Conservation (phyloP, 345 rosid species). For the Brassica rapa region DNA sequence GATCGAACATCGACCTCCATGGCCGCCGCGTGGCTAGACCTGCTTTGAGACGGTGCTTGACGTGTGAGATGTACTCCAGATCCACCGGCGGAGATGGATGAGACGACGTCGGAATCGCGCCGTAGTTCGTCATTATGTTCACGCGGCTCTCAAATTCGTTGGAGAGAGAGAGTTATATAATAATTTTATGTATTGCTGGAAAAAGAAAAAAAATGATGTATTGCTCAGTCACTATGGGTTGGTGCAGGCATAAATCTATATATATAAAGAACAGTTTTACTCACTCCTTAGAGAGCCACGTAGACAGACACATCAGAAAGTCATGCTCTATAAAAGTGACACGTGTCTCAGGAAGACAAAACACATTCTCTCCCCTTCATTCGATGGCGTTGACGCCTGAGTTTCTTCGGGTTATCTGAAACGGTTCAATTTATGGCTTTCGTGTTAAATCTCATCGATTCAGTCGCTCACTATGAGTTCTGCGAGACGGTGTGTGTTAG, state of each 20-base stretch:
- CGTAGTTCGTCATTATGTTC: constrained; percentile 62
- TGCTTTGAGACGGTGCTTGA: constrained; percentile 62
- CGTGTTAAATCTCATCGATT: too few species aligned
- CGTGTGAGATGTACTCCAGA: constrained; percentile 63
- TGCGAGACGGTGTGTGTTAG: too few species aligned
- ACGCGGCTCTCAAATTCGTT: neutral
- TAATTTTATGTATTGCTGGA: neutral
- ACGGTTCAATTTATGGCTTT: too few species aligned
- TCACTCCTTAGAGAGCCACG: too few species aligned
- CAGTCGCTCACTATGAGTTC: too few species aligned
- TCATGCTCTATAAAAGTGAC: too few species aligned
- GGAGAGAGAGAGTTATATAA: neutral
- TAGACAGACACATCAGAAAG: too few species aligned
- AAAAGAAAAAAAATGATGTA: neutral
- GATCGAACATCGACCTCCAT: constrained; percentile 67
- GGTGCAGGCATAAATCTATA: neutral
- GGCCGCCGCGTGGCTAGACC: constrained; percentile 67
- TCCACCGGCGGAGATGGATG: constrained; percentile 43
- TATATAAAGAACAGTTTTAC: too few species aligned
- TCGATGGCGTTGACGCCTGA: too few species aligned
- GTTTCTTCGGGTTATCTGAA: too few species aligned
- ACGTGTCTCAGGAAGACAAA: too few species aligned
- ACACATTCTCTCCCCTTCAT: too few species aligned
- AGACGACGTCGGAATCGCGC: constrained; percentile 78
- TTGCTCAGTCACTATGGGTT: neutral